Evolutionary conservation across 2,329 filamentous ascomycete genomes (phyloP), one percentile per base, ranked within the genome.

Genomic region (Fusarium sp.): DNA sequence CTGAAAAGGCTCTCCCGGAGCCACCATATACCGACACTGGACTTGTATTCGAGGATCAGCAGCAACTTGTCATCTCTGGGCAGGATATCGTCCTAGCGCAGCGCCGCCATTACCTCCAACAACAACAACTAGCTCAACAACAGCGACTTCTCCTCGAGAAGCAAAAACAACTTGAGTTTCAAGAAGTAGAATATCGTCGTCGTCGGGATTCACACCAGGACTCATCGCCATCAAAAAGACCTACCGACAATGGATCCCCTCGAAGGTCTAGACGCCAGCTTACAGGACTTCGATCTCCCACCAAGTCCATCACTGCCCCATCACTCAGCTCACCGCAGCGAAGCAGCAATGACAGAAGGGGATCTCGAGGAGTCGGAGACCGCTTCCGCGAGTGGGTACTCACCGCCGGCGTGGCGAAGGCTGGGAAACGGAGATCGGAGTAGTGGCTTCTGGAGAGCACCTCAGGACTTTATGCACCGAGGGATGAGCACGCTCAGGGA

Each of bases 381-480:
- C 76, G 82, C 72, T 78, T 90, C 88, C 79, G 85, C 74, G 78
- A 87, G 87, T 85, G 88, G 88, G 71, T 90, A 88, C 84, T 89
- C 87, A 78, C 89, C 89, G 64, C 89, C 89, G 72, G 89, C 89
- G 54, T 90, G 89, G 89, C 85, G 87, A 79, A 87, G 88, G 74
- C 87, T 90, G 81, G 86, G 85, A 83, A 90, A 89, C 85, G 89
- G 88, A 77, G 85, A 86, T 74, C 85, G 86, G 79, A 89, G 85
- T 80, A 88, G 84, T 77, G 88, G 88, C 72, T 90, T 91, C 79
- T 91, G 92, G 87, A 87, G 88, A 76, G 75, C 78, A n/a, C 79
- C 79, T 68, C 87, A 90, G 77, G 88, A 91, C 76, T 82, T 86
- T 15, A 83, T 87, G 30, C 73, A 74, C 63, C 73, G 85, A 24